phyloP scores from a whole-genome alignment of 2,329 filamentous ascomycete species.

The Arthroderma uncinatum region DNA sequence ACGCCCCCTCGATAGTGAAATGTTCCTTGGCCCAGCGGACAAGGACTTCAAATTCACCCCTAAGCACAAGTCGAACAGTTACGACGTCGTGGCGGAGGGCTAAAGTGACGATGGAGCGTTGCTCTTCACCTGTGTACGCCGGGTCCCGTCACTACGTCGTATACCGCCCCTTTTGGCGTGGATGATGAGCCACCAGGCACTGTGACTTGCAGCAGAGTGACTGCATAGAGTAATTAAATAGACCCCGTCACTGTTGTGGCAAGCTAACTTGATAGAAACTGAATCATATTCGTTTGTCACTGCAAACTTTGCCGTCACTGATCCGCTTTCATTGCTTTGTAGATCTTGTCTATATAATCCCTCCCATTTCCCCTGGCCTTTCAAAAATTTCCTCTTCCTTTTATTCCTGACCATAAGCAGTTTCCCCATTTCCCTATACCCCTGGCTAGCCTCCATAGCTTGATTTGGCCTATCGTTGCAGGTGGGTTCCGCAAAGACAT shows the following conservation, averaged over 20 bases:
- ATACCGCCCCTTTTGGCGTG: neutral
- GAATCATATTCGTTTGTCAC: neutral
- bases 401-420: neutral
- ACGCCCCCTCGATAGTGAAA: conserved; percentile 54
- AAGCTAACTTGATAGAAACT: conserved; percentile 1
- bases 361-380: neutral
- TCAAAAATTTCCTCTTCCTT: neutral
- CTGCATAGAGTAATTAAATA: neutral
- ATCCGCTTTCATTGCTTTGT: neutral
- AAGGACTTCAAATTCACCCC: conserved; percentile 88
- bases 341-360: neutral
- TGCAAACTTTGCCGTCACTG: neutral
- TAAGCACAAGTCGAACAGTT: conserved; percentile 93
- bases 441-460: too few species aligned
- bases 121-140: neutral
- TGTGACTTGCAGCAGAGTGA: neutral
- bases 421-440: neutral
- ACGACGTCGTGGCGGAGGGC: conserved; percentile 53
- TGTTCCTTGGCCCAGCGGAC: conserved; percentile 89
- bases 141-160: neutral
- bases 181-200: neutral
- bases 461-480: too few species aligned
- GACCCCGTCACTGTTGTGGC: neutral
- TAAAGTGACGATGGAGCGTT: neutral
- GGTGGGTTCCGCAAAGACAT: too few species aligned